These are phyloP conservation scores for Pseudogymnoascus verrucosus DNA, from an alignment of 2,329 filamentous ascomycete genomes.

Conservation along the genomic window DNA sequence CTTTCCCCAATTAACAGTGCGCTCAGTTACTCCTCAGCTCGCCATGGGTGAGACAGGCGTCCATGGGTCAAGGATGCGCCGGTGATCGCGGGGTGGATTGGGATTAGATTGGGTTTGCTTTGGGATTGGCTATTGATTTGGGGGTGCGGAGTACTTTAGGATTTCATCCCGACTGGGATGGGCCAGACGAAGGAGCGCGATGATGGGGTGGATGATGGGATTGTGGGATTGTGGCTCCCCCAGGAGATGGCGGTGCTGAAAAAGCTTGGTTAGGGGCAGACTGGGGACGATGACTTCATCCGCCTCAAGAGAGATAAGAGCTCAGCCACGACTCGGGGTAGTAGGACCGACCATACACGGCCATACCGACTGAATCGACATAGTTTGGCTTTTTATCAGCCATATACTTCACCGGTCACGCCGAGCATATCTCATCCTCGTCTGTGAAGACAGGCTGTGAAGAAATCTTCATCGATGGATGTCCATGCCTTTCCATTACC, in stretches of 20 bases:
- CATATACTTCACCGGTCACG: not conserved
- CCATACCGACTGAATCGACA: not conserved
- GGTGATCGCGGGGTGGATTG: not conserved
- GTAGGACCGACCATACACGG: not conserved
- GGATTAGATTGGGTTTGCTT: not conserved
- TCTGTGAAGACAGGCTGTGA: not conserved
- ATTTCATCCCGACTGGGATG: not conserved
- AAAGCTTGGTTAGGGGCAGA: not conserved
- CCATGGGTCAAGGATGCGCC: not conserved
- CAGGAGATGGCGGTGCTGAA: not conserved
- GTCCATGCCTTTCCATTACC: not conserved
- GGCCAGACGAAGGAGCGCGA: not conserved
- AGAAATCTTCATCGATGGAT: not conserved
- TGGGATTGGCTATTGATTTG: not conserved
- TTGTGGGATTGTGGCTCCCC: not conserved
- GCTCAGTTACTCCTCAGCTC: not conserved
- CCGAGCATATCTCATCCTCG: not conserved
- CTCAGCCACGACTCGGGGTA: not conserved
- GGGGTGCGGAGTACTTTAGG: not conserved
- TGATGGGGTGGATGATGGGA: not conserved
- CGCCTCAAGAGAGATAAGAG: not conserved
- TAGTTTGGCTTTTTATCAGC: not conserved
- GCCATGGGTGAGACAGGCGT: not conserved
- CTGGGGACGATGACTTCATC: slow-evolving; percentile 2
- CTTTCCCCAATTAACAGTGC: not conserved